Base-by-base conservation (phyloP, 169 alveolate genomes). In the Plasmodium blacklocki region DNA sequence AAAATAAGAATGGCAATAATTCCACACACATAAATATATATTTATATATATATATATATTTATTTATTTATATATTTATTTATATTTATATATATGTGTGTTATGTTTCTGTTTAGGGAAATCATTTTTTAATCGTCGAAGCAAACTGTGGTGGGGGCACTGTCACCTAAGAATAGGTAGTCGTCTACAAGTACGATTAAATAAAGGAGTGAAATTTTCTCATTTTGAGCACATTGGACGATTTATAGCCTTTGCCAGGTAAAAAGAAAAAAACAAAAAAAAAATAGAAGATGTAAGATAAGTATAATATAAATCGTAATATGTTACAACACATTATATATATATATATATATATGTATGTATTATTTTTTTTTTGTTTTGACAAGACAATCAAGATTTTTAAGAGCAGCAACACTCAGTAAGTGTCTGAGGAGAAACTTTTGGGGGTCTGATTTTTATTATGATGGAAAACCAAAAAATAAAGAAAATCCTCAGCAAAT, bases 121-220 rank as follows among this genome's bases (percentile, higher is more conserved):
- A 59, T 78, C 89, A 29, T 78, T 78, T 58, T 78, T 66, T 39
- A 78, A 78, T 47, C 43, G 89, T 26, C 49, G 80, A 32, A 78
- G 80, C 19, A 26, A 78, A 71, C 21, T 78, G 56, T 78, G 89
- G 89, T 78, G 89, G 89, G 89, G 89, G 8, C 89, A 78, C 63
- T 78, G 26, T 21, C 89, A 78, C 18, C 54, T 78, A 58, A n/a
- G 89, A 21, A 78, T 78, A 18, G 89, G 89, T 0, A 78, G 89
- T 52, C 50, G 89, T 21, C 67, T 66, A 45, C 89, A 78, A 68
- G 89, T 78, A 4, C 15, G 80, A 19, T 63, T 78, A 18, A 78
- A 78, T 63, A 78, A 78, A 43, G 90, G 90, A 50, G 59, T 80
- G 18, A 80, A 80, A n/a, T 80, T 66, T 67, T 80, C 90, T 50